A percentile compares a stretch with the other conserved stretches of the same genome.
Conservation (phyloP, 2,329 filamentous ascomycete genomes). For the Hymenoscyphus fructigenus region DNA sequence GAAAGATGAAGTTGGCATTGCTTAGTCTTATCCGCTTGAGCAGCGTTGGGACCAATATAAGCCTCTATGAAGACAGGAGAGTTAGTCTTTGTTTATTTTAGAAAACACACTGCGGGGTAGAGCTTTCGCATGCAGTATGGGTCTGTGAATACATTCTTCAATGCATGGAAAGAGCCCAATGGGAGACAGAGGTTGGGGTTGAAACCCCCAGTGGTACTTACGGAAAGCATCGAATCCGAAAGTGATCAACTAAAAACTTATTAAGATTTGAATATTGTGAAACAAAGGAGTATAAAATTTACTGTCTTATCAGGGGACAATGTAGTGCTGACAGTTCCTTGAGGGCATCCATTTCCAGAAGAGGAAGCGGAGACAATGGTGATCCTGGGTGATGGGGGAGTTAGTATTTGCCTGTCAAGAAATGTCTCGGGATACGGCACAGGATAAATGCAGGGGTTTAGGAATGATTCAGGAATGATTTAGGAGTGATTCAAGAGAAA, state of each 20-base stretch:
- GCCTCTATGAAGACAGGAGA: conserved; percentile 7
- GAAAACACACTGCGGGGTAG: background rate
- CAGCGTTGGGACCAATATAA: conserved; percentile 24
- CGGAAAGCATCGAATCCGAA: conserved; percentile 24
- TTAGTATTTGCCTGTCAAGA: no score
- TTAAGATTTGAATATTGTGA: background rate
- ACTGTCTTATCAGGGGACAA: conserved; percentile 20
- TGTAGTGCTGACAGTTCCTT: conserved; percentile 21
- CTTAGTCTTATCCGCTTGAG: conserved; percentile 24
- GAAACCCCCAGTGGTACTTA: background rate
- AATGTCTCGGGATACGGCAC: background rate
- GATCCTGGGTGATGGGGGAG: conserved; percentile 18
- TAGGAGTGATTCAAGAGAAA: no score
- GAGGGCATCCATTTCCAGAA: conserved; percentile 26
- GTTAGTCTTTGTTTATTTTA: background rate
- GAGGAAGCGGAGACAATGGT: conserved; percentile 20
- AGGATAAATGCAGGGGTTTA: background rate
- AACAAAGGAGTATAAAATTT: conserved; percentile 8
- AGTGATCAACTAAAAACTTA: conserved; percentile 10
- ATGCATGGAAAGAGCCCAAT: background rate
- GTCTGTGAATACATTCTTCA: background rate
- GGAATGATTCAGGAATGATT: background rate
- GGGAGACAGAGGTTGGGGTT: background rate
- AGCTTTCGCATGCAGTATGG: background rate
- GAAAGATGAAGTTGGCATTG: conserved; percentile 26